A percentile compares a stretch with the other conserved stretches of the same genome.
These are phyloP conservation scores for Antrodiella citrinella DNA, from an alignment of 768 basidiomycete species.

Conservation along the genomic window DNA sequence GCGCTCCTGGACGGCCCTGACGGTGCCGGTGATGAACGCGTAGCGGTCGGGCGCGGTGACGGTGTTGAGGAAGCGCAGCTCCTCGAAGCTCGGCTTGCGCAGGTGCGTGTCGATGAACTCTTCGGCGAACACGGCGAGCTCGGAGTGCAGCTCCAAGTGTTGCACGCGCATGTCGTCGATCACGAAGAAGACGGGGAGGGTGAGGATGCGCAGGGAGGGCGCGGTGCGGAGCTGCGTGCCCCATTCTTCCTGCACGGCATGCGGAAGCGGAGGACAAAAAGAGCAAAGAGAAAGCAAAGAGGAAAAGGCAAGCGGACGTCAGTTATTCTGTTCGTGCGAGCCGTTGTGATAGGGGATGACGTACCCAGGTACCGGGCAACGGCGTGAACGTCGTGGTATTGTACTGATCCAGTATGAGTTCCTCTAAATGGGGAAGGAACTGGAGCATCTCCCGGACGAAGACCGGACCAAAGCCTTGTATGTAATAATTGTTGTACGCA, in stretches of 20 bases:
- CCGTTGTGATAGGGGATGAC: background rate
- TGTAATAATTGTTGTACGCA: background rate
- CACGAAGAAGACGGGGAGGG: conserved; percentile 1
- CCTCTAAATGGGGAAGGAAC: conserved; percentile 4
- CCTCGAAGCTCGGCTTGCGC: conserved; percentile 1
- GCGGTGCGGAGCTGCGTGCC: background rate
- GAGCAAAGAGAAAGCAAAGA: background rate
- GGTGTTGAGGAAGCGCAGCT: conserved; percentile 7
- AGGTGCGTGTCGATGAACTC: conserved; percentile 7
- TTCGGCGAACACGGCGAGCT: conserved; percentile 1
- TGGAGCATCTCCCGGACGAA: conserved; percentile 1
- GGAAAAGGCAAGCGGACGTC: background rate
- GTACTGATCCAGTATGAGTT: conserved; percentile 4
- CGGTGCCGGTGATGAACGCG: background rate
- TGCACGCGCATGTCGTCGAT: background rate
- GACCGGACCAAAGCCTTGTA: background rate
- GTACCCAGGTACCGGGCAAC: background rate
- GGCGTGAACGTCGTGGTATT: background rate
- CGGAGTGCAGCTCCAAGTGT: background rate
- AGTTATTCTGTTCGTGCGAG: background rate
- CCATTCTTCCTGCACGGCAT: background rate
- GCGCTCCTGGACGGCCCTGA: background rate
- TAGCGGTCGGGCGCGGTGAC: background rate
- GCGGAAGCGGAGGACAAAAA: background rate
- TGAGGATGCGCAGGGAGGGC: conserved; percentile 1